These are phyloP conservation scores for Warburgia ugandensis DNA, from an alignment of 164 flowering plant genomes.

Conservation along the genomic window DNA sequence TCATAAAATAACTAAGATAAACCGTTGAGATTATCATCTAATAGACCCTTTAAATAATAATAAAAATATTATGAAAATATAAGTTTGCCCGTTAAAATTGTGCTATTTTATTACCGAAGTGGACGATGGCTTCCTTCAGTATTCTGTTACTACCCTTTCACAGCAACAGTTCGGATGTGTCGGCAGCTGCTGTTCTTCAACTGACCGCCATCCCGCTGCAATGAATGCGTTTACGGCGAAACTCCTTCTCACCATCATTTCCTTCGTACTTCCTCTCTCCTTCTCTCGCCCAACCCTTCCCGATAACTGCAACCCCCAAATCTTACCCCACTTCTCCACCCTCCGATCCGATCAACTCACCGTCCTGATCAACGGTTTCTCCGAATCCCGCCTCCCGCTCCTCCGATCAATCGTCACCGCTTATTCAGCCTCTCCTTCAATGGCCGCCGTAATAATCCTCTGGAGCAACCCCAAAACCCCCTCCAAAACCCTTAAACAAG, in stretches of 20 bases:
- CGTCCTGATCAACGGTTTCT: constrained; percentile 84
- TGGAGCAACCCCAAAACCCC: constrained; percentile 83
- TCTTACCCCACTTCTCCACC: constrained; percentile 17
- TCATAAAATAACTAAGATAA: no score
- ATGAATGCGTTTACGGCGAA: neutral
- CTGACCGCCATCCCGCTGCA: neutral
- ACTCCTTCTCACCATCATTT: neutral
- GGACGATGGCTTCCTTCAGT: no score
- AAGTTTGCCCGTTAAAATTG: no score
- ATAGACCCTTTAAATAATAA: no score
- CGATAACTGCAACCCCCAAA: constrained; percentile 11
- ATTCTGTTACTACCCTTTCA: no score
- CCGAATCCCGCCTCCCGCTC: constrained; percentile 66
- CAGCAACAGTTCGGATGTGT: no score
- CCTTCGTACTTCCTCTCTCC: neutral
- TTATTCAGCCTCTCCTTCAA: constrained; percentile 52
- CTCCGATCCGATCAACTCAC: constrained; percentile 63
- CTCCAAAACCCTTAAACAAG: constrained; percentile 27
- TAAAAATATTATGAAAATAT: no score
- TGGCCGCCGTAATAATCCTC: constrained; percentile 59
- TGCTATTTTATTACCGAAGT: no score
- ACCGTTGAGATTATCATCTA: no score
- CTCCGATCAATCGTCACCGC: constrained; percentile 55
- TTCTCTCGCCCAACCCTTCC: neutral
- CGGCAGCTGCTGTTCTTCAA: no score